Percentiles rank a stretch among this genome's conserved stretches.
Evolutionary conservation across 306 rosid genomes (phyloP).

Genomic region (Vigna trinervia): DNA sequence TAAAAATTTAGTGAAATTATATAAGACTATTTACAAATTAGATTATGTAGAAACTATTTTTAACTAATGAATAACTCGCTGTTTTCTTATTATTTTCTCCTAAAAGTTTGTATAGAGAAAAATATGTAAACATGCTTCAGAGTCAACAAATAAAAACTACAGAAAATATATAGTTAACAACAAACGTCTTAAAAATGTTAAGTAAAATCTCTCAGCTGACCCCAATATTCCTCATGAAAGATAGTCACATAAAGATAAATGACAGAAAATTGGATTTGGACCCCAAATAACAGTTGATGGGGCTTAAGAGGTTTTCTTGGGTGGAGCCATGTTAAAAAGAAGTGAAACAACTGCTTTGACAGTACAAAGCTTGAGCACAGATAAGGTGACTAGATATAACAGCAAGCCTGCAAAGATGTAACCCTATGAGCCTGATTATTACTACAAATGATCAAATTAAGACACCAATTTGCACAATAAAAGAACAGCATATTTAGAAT

Average conservation of each 20-base stretch:
- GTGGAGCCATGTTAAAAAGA: slow-evolving; percentile 80
- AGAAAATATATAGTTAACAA: background rate
- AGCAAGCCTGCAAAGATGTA: slow-evolving; percentile 55
- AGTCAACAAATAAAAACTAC: background rate
- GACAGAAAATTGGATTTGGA: background rate
- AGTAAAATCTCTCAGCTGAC: slow-evolving; percentile 6
- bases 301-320: slow-evolving; percentile 62
- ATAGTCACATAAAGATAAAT: slow-evolving; percentile 25
- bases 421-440: background rate
- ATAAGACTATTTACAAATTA: no score
- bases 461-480: slow-evolving; percentile 16
- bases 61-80: no score
- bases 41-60: no score
- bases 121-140: no score
- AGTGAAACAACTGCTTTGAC: slow-evolving; percentile 50
- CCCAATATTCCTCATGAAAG: slow-evolving; percentile 7
- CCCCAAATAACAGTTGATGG: background rate
- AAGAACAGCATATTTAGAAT: slow-evolving; percentile 20
- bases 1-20: no score
- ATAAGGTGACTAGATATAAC: slow-evolving; percentile 41
- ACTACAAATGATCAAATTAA: background rate
- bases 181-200: background rate
- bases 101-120: no score
- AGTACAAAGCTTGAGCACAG: slow-evolving; percentile 42
- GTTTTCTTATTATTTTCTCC: no score